Evolutionary conservation across 2,329 filamentous ascomycete species (phyloP), one percentile per base, ranked within the genome.

Genomic region (Talaromyces sp.): DNA sequence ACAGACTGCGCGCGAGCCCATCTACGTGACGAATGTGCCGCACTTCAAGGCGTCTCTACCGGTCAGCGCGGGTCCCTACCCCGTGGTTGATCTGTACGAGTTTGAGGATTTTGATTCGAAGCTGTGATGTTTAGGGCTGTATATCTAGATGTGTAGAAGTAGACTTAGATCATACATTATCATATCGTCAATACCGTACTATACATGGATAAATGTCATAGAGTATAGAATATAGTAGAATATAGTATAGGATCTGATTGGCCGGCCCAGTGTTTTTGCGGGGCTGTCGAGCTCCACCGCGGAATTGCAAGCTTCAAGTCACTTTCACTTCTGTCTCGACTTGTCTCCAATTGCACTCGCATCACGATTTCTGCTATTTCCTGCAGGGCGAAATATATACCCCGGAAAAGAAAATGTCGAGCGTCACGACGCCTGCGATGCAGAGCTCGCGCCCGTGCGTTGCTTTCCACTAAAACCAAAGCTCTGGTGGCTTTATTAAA

Each of bases 21-120:
- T 79, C 61, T 78, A 89, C 58, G 92, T 98, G 68, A 86, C 85
- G 54, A 91, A 96, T 71, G 89, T 96, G 3, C 83, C 89, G 64
- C 83, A 85, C 33, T 97, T 89, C 83, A 96, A 95, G 82, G 87
- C 90, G 0, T 82, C 85, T 14, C 81, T 97, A 68, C 80, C 85
- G 63, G 84, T 91, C 31, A 95, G 88, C 65, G 82, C 84, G 27
- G 94, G 91, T 0, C 86, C 92, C 1, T 83, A 83, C 64, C 85
- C 93, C 0, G 85, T 90, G 33, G 88, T 85, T 70, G 89, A 95
- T 66, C 75, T 98, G 61, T 89, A 83, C 64, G 90, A 92, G 70
- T 98, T 94, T 75, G 90, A 96, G 73, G 94, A 97, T 63, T 81
- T 88, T 63, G 91, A 91, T 65, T 79, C 90, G 14, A 97, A 97